Evolutionary conservation across 2,329 filamentous ascomycete genomes (phyloP), one percentile per base, ranked within the genome.

Genomic region (Zopfia rhizophila): DNA sequence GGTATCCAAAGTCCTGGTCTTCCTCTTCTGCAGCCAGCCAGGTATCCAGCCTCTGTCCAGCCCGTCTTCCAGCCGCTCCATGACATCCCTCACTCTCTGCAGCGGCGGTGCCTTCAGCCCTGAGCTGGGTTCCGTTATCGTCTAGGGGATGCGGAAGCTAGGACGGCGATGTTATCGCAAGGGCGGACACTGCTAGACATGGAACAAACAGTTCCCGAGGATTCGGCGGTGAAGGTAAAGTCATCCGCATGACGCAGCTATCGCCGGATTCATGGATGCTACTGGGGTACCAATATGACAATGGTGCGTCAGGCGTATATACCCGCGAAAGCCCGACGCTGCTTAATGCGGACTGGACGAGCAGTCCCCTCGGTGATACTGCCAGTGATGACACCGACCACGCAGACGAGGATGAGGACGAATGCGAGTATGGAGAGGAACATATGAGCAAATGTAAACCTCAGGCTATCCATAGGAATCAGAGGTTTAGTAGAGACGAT

Each of bases 31-130:
- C 13, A 53, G 31, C 41, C 27, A 28, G 16, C 24, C 42, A 7
- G 46, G 50, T 42, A 53, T 55, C 51, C 48, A 52, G 41, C 51
- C 47, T 41, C 36, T 32, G 28, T 54, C 51, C 19, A 54, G 29
- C 12, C 50, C 38, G 29, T 41, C 40, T 24, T 49, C 45, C 14
- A 53, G 45, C 21, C 40, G 45, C 19, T 48, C 49, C 19, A 49
- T 48, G 36, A 53, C 49, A 48, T 45, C 27, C 40, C 39, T 53
- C 8, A 53, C 49, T 30, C 36, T 45, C 40, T 7, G 28, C 17
- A 45, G 47, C 12, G 41, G 49, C 32, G 39, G 40, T 40, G 31
- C 24, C 32, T 43, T 49, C 22, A 50, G 30, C 30, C 38, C 46
- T 33, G 32, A 45, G 32, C 30, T 46, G 45, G 50, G 50, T 46